phyloP scores from a whole-genome alignment of 768 basidiomycete species.

The Pleurotus platypus region DNA sequence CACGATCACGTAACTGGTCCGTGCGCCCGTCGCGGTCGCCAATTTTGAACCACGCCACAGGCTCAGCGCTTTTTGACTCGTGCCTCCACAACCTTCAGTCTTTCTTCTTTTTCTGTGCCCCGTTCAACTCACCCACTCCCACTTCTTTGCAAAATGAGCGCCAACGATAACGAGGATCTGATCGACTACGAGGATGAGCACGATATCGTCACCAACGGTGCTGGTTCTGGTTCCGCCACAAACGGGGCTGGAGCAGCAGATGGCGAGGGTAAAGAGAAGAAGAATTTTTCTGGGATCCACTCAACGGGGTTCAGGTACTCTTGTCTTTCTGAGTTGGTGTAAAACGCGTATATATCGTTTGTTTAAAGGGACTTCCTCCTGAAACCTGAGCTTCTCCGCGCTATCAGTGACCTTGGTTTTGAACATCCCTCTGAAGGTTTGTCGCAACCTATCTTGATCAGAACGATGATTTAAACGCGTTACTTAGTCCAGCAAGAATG shows the following conservation, averaged over 20 bases:
- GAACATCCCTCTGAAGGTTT: slow-evolving; percentile 99
- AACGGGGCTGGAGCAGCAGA: slow-evolving; percentile 48
- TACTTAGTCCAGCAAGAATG: slow-evolving; percentile 96
- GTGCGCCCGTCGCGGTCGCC: not conserved
- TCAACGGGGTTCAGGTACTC: slow-evolving; percentile 97
- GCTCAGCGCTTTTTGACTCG: slow-evolving; percentile 5
- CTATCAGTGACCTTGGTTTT: slow-evolving; percentile 99
- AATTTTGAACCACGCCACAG: slow-evolving; percentile 5
- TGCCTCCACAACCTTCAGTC: slow-evolving; percentile 18
- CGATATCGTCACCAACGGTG: slow-evolving; percentile 65
- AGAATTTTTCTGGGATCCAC: slow-evolving; percentile 99
- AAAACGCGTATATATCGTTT: slow-evolving; percentile 16
- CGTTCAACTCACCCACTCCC: slow-evolving; percentile 17
- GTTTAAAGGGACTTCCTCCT: slow-evolving; percentile 85
- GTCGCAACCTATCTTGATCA: slow-evolving; percentile 13
- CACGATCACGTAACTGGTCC: slow-evolving; percentile 5
- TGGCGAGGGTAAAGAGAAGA: slow-evolving; percentile 78
- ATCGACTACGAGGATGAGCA: slow-evolving; percentile 95
- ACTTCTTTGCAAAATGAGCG: slow-evolving; percentile 52
- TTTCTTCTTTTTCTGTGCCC: slow-evolving; percentile 23
- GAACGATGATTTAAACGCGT: not conserved
- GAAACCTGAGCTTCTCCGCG: slow-evolving; percentile 94
- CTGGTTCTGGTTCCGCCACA: slow-evolving; percentile 33
- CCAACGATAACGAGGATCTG: slow-evolving; percentile 85
- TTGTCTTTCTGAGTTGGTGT: not conserved